Percentiles rank a stretch among this genome's conserved stretches.
Conservation (phyloP, 257 asterid genomes). For the Anisodus acutangulus region DNA sequence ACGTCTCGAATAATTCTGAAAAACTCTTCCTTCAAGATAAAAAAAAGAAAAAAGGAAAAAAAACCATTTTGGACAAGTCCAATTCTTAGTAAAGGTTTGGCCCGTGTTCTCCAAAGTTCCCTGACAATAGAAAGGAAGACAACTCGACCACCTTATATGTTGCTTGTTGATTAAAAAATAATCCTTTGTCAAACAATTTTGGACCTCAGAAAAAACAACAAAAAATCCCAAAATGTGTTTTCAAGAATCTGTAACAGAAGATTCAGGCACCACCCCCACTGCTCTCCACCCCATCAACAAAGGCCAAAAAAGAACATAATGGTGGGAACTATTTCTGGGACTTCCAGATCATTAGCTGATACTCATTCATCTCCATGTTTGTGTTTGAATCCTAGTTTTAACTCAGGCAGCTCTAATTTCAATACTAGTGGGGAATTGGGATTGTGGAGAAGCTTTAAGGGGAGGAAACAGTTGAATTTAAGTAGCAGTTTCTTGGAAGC, state of each 20-base stretch:
- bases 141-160: not conserved
- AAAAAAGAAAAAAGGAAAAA: too few species aligned
- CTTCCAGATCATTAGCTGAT: constrained; percentile 42
- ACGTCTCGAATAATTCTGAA: too few species aligned
- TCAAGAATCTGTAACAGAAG: constrained; percentile 23
- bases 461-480: constrained; percentile 46
- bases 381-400: constrained; percentile 43
- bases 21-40: too few species aligned
- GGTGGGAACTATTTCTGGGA: constrained; percentile 41
- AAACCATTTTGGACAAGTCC: too few species aligned
- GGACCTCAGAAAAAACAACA: constrained; percentile 35
- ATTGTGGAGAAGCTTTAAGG: constrained; percentile 24
- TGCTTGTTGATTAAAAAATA: not conserved
- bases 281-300: not conserved
- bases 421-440: constrained; percentile 31
- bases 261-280: not conserved
- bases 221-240: not conserved
- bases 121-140: not conserved
- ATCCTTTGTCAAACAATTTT: constrained; percentile 17
- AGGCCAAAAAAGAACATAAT: constrained; percentile 31
- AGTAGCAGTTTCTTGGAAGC: constrained; percentile 50
- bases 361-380: constrained; percentile 44
- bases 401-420: constrained; percentile 39
- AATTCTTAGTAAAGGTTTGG: not conserved
- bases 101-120: not conserved